phyloP scores from a whole-genome alignment of 371 early-diverging fungal species.

The Rhizopus stolonifer region DNA sequence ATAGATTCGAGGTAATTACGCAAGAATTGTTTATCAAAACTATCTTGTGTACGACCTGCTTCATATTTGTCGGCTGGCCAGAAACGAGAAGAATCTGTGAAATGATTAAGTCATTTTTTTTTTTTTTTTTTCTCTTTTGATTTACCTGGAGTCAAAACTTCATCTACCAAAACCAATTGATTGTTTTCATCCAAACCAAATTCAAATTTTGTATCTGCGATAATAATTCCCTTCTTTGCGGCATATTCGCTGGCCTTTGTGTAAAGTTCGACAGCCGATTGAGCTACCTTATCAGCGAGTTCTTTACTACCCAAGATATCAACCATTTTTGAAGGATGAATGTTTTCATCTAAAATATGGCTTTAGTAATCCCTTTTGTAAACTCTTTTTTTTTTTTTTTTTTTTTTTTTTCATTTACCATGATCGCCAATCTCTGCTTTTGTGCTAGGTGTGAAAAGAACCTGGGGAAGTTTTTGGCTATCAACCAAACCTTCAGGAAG shows the following conservation, averaged over 20 bases:
- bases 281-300: conserved; percentile 39
- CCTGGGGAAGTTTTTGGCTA: conserved; percentile 76
- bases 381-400: neutral
- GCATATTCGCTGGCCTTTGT: conserved; percentile 77
- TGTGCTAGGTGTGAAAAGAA: conserved; percentile 96
- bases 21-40: conserved; percentile 96
- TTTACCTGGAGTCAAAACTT: conserved; percentile 93
- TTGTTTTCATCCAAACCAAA: conserved; percentile 91
- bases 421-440: conserved; percentile 98
- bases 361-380: neutral
- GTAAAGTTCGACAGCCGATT: conserved; percentile 45
- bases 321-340: conserved; percentile 89
- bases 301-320: conserved; percentile 77
- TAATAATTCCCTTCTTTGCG: conserved; percentile 83
- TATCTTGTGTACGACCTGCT: conserved; percentile 83
- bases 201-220: conserved; percentile 99
- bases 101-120: neutral
- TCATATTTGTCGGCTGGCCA: conserved; percentile 88
- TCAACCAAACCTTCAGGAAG: conserved; percentile 82
- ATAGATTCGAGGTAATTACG: conserved; percentile 91
- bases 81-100: conserved; percentile 92
- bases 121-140: neutral
- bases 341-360: conserved; percentile 83
- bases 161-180: conserved; percentile 85
- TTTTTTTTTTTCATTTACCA: conserved; percentile 47